Percentiles rank a stretch among this genome's conserved stretches.
These are phyloP conservation scores for Phaeomoniella chlamydospora DNA, from an alignment of 2,329 filamentous ascomycete genomes.

Conservation along the genomic window DNA sequence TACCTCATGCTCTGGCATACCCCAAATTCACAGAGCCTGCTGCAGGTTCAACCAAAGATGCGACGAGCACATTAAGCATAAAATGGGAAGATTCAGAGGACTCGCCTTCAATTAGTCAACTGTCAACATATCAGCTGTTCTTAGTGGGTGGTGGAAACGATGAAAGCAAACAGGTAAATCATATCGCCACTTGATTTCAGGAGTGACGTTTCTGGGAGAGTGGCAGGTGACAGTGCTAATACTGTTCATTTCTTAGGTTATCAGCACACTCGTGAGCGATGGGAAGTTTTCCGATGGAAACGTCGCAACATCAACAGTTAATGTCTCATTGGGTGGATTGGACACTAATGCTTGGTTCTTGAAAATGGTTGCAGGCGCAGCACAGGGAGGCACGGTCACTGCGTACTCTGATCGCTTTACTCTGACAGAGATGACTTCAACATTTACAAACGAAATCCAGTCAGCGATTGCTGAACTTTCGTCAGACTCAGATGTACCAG, in stretches of 20 bases:
- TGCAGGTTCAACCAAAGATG: conserved; percentile 34
- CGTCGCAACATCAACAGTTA: conserved; percentile 28
- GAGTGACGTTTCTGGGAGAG: conserved; percentile 6
- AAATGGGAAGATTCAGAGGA: conserved; percentile 42
- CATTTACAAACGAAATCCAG: conserved; percentile 30
- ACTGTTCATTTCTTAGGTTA: not conserved
- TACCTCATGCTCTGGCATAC: conserved; percentile 28
- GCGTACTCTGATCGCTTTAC: conserved; percentile 51
- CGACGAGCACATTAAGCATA: conserved; percentile 35
- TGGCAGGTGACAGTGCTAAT: conserved; percentile 1
- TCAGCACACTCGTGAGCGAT: conserved; percentile 22
- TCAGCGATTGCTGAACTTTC: conserved; percentile 22
- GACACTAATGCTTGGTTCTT: conserved; percentile 40
- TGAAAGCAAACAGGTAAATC: conserved; percentile 31
- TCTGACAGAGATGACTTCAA: conserved; percentile 49
- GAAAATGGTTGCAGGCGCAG: conserved; percentile 41
- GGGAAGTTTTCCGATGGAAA: conserved; percentile 24
- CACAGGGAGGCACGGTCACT: conserved; percentile 36
- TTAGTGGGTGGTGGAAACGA: conserved; percentile 47
- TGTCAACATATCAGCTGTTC: conserved; percentile 41
- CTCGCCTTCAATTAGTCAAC: conserved; percentile 32
- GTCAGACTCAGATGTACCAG: conserved; percentile 13
- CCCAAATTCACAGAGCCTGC: conserved; percentile 39
- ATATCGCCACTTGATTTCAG: no score
- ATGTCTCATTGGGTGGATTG: conserved; percentile 25